Evolutionary conservation across 495 filamentous ascomycete genomes (phyloP).

Genomic region (Penicillium goetzii): DNA sequence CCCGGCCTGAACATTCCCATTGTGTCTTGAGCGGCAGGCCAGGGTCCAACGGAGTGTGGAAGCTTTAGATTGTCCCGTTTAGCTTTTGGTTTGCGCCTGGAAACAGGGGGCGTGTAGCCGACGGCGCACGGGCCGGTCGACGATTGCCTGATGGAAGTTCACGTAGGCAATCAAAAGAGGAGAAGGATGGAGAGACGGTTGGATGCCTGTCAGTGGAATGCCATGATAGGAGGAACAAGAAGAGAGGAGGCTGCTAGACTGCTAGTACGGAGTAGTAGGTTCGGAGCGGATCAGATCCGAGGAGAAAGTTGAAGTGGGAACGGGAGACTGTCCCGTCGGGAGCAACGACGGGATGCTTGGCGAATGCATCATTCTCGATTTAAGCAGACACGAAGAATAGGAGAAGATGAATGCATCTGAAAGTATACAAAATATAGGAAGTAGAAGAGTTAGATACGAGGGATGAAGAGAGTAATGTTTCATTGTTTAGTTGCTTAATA

Average conservation of each 20-base stretch:
- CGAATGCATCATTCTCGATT: not conserved
- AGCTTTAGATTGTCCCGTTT: not conserved
- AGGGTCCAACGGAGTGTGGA: not conserved
- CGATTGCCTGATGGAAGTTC: not conserved
- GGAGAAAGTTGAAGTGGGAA: not conserved
- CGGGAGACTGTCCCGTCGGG: not conserved
- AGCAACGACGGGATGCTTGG: slow-evolving; percentile 4
- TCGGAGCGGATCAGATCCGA: not conserved
- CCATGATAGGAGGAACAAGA: not conserved
- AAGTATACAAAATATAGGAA: not conserved
- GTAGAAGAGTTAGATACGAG: not conserved
- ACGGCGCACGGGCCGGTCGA: slow-evolving; percentile 31
- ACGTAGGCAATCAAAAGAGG: not conserved
- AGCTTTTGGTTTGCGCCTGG: slow-evolving; percentile 5
- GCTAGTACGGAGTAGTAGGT: no score
- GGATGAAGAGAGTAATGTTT: not conserved
- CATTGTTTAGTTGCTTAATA: not conserved
- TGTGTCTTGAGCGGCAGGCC: slow-evolving; percentile 5
- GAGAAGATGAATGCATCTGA: not conserved
- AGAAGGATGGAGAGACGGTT: not conserved
- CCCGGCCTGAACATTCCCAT: slow-evolving; percentile 41
- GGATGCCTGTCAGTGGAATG: not conserved
- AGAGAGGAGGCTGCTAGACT: not conserved
- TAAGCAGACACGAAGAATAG: not conserved
- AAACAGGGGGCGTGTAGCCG: slow-evolving; percentile 18